phyloP scores from a whole-genome alignment of 345 rosid species.

The Corchorus capsularis region DNA sequence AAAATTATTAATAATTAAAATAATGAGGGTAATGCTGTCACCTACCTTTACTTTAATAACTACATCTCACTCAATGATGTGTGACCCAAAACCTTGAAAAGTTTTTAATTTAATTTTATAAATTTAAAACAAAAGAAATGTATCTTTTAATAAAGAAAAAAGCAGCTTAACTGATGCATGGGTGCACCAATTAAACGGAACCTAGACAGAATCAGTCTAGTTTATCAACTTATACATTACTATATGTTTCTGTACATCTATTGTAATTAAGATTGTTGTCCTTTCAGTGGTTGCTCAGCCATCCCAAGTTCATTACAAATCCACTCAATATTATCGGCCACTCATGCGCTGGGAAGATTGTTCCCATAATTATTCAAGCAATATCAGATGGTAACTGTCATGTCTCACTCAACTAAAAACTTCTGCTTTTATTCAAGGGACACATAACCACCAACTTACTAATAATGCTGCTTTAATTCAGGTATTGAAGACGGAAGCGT shows the following conservation, averaged over 20 bases:
- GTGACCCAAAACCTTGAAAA: too few relatives aligned
- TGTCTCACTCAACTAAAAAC: not conserved
- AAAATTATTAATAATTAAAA: too few relatives aligned
- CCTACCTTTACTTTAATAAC: too few relatives aligned
- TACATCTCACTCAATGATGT: too few relatives aligned
- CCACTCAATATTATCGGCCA: constrained; percentile 22
- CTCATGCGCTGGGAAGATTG: constrained; percentile 19
- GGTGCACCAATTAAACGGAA: too few relatives aligned
- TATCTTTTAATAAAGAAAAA: too few relatives aligned
- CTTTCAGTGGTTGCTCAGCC: constrained; percentile 17
- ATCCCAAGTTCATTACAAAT: constrained; percentile 5
- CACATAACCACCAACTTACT: not conserved
- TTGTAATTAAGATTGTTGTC: not conserved
- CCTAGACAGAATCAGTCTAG: too few relatives aligned
- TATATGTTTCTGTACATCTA: too few relatives aligned
- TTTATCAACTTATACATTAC: not conserved
- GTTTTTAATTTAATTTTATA: too few relatives aligned
- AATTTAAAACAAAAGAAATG: too few relatives aligned
- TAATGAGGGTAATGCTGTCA: too few relatives aligned
- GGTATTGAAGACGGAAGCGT: constrained; percentile 19
- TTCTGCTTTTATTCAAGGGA: not conserved
- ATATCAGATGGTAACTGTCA: constrained; percentile 8
- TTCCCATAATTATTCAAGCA: constrained; percentile 11
- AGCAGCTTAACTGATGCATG: too few relatives aligned
- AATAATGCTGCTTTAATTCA: constrained; percentile 15